Base-by-base conservation (phyloP, 768 basidiomycete genomes). In the Mycena alexandri region DNA sequence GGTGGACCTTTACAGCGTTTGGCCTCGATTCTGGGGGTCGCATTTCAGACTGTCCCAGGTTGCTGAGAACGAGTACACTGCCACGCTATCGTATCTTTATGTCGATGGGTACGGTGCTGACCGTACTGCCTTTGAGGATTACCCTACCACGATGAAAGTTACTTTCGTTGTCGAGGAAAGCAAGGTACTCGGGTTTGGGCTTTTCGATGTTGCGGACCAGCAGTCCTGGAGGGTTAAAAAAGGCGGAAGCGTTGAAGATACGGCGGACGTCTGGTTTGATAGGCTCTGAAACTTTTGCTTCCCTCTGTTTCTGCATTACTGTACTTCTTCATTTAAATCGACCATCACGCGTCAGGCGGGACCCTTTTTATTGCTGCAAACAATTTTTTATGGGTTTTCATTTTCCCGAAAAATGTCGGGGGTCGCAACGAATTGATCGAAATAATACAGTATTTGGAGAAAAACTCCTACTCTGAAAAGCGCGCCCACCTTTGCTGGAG, bases 61-160 rank as follows among this genome's bases (percentile, higher is more conserved):
- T 24, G 44, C 65, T 3, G 76, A 66, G 12, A 36, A 70, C 12
- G 42, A 61, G 9, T 82, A 79, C 61, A 48, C 48, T 0, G 38
- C 76, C 6, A 24, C 61, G 16, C 56, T 73, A 3, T 74, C 78
- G 8, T 69, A 69, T 3, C 71, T 82, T 3, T 83, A 79, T 67
- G 78, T 81, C 0, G 25, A 77, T 0, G 82, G 83, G 8, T 83
- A 79, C 53, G 83, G 84, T 17, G 72, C 65, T 22, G 77, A 83
- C 50, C 55, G 38, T 25, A 79, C 72, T 7, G 79, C 82, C 11
- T 83, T 76, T 21, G 76, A 77, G 24, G 73, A 70, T 19, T 22
- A 29, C 21, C 16, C 22, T 52, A 54, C 0, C 9, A 16, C 9
- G 1, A 34, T 59, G 9, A 19, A 51, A 11, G 75, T 67, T 1